Percentiles rank a stretch among this genome's conserved stretches.
phyloP scores from a whole-genome alignment of 495 filamentous ascomycete genomes.

The Neurospora discreta region DNA sequence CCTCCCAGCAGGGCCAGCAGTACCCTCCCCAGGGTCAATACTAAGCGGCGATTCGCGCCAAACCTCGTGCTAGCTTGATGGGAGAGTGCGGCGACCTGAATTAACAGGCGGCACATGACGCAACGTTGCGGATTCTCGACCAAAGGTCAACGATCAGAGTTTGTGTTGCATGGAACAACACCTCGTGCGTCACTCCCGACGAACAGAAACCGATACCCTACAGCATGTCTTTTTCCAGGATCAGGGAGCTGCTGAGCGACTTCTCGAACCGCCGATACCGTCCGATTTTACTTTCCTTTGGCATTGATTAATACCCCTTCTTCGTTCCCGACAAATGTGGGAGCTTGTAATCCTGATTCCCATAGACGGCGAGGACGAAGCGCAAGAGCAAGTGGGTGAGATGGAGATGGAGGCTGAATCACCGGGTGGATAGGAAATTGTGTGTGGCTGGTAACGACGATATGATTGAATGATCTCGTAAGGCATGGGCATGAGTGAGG shows the following conservation, averaged over 20 bases:
- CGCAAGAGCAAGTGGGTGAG: background rate
- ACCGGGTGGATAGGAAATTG: background rate
- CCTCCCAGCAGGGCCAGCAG: constrained; percentile 17
- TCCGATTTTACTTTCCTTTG: background rate
- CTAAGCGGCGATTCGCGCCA: constrained; percentile 4
- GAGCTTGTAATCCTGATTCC: background rate
- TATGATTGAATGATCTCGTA: background rate
- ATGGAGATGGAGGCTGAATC: background rate
- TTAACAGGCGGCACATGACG: background rate
- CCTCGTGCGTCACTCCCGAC: background rate
- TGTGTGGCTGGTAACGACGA: background rate
- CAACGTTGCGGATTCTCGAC: background rate
- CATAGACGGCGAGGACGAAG: background rate
- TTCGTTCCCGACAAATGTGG: background rate
- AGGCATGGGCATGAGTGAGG: background rate
- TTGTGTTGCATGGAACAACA: background rate
- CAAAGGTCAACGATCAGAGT: background rate
- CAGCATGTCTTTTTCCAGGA: background rate
- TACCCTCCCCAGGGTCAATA: constrained; percentile 23
- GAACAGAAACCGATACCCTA: background rate
- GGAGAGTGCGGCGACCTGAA: background rate
- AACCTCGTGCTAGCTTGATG: background rate
- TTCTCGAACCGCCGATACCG: background rate
- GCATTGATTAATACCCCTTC: background rate
- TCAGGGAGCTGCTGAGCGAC: background rate